Evolutionary conservation across 257 asterid species (phyloP).

Genomic region (Mentha longifolia): DNA sequence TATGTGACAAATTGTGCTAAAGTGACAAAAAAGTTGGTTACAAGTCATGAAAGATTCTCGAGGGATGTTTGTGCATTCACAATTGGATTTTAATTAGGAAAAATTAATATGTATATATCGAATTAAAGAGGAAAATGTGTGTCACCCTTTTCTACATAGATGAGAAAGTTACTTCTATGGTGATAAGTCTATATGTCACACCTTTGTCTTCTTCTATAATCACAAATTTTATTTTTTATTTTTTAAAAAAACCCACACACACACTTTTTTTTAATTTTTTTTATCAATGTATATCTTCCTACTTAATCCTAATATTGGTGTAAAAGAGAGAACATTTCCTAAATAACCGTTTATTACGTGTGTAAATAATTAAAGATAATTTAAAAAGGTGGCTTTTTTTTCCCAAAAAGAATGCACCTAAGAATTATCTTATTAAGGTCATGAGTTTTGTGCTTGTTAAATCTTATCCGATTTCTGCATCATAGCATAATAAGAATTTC

Average conservation of each 20-base stretch:
- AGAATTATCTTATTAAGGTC: background rate
- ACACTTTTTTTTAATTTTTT: conserved; percentile 17
- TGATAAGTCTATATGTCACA: conserved; percentile 50
- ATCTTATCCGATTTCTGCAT: conserved; percentile 29
- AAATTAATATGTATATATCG: conserved; percentile 30
- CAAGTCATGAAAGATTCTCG: conserved; percentile 44
- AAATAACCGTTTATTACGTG: conserved; percentile 2
- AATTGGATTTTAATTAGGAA: conserved; percentile 33
- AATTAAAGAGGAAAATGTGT: conserved; percentile 39
- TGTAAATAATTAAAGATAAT: background rate
- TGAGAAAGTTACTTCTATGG: conserved; percentile 47
- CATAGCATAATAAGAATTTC: conserved; percentile 5
- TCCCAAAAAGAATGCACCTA: background rate
- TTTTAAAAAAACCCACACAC: background rate
- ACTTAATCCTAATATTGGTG: conserved; percentile 10
- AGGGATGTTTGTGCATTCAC: conserved; percentile 42
- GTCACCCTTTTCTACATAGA: conserved; percentile 40
- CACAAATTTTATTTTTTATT: conserved; percentile 17
- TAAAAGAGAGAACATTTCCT: background rate
- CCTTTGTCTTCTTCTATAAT: conserved; percentile 42
- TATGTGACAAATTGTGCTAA: conserved; percentile 38
- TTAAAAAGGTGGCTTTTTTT: background rate
- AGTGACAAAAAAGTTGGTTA: conserved; percentile 58
- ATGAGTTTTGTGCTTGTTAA: conserved; percentile 25
- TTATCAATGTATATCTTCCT: background rate